Base-by-base conservation (phyloP, 129 eudicot genomes). In the Saposhnikovia divaricata region DNA sequence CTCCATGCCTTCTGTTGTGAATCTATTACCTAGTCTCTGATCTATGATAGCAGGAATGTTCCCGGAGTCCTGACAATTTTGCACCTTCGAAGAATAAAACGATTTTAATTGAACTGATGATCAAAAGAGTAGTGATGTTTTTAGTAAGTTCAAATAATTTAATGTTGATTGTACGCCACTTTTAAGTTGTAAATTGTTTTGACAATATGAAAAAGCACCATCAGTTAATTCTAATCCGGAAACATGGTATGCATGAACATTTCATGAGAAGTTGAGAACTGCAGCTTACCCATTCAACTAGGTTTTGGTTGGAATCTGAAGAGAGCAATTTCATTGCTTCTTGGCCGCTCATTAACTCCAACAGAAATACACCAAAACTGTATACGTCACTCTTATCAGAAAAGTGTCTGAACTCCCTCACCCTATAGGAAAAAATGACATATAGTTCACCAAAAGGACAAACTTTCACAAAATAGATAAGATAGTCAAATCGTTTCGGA, bases 311-410 rank as follows among this genome's bases (percentile, higher is more conserved):
- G 84, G 90, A 78, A 44, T 93, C 91, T 75, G 91, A 78, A 80
- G 91, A 80, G 51, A 88, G 68, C 80, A 90, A 81, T 47, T 82
- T 86, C 55, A 59, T 77, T 68, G 96, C 97, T 87, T 90, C 98
- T 77, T 80, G 88, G 28, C 97, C 97, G 57, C 98, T 89, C 42
- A 93, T 93, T 77, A 93, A 85, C 89, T 93, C 98, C 81, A 91
- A 81, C 73, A 93, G 89, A 63, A 93, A 93, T 25, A 93, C 93
- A 77, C 96, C 98, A 86, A 89, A 93, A 88, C 93, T 91, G 86
- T 93, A 91, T 10, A 90, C 88, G 77, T 93, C 98, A 77, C 98
- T 90, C 82, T 88, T 89, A 73, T 91, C 97, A 39, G 96, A 91
- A 86, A 93, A 91, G 28, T 82, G 88, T 70, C 81, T 85, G 84